phyloP scores from a whole-genome alignment of 352 stramenopile species.

The Phytophthora sp. region DNA sequence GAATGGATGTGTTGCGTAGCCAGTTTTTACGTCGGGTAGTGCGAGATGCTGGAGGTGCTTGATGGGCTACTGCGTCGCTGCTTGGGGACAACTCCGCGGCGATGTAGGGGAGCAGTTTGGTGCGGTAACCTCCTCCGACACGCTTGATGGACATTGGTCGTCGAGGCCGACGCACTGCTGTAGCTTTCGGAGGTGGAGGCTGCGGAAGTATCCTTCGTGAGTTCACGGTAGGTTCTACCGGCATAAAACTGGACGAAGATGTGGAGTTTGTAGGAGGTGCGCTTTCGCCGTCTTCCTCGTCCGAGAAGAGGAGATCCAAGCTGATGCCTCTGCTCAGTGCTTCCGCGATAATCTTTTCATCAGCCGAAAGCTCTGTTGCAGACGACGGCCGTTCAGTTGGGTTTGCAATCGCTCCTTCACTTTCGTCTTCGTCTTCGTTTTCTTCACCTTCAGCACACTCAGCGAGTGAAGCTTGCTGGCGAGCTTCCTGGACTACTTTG shows the following conservation, averaged over 20 bases:
- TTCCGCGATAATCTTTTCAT: constrained; percentile 21
- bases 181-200: constrained; percentile 12
- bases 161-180: constrained; percentile 2
- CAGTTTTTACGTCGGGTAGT: background rate
- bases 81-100: constrained; percentile 3
- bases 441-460: constrained; percentile 30
- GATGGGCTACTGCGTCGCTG: background rate
- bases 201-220: constrained; percentile 7
- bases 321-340: constrained; percentile 46
- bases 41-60: background rate
- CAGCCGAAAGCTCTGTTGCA: background rate
- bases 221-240: constrained; percentile 4
- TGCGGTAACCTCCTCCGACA: constrained; percentile 66
- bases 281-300: constrained; percentile 35
- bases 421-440: constrained; percentile 5
- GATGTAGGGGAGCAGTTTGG: constrained; percentile 26
- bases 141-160: constrained; percentile 46
- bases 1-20: no score
- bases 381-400: background rate
- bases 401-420: background rate
- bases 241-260: constrained; percentile 10
- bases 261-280: constrained; percentile 9
- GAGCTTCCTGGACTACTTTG: constrained; percentile 22
- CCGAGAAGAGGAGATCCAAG: constrained; percentile 66
- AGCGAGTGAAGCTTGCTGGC: constrained; percentile 13